Conservation (phyloP, 148 eudicot genomes). For the Suaeda aralocaspica region DNA sequence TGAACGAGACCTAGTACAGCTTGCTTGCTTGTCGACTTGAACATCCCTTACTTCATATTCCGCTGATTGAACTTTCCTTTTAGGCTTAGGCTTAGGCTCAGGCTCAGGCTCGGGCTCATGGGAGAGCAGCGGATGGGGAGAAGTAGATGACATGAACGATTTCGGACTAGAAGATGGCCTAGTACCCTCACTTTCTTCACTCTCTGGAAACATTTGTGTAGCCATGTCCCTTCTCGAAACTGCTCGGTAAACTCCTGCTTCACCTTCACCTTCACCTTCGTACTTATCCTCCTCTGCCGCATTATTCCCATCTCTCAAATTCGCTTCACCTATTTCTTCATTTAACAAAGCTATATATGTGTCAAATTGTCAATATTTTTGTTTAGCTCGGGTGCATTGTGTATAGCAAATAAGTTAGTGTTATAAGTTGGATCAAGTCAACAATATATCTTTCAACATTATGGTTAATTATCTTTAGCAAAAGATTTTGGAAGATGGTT, state of each 20-base stretch:
- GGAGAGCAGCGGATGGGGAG: conserved; percentile 25
- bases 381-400: no score
- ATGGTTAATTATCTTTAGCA: no score
- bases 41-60: conserved; percentile 70
- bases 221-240: conserved; percentile 77
- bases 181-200: conserved; percentile 31
- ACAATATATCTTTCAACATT: no score
- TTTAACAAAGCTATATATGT: no score
- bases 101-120: background rate
- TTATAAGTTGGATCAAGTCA: no score
- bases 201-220: conserved; percentile 73
- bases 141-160: conserved; percentile 32
- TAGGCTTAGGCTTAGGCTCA: conserved; percentile 2
- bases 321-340: conserved; percentile 1
- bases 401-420: no score
- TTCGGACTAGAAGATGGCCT: conserved; percentile 32
- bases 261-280: conserved; percentile 16
- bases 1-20: conserved; percentile 14
- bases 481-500: no score
- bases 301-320: conserved; percentile 34
- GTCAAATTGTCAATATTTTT: no score
- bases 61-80: conserved; percentile 15
- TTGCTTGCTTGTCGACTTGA: conserved; percentile 66
- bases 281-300: conserved; percentile 21
- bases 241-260: conserved; percentile 18